Percentiles rank a stretch among this genome's conserved stretches.
Conservation (phyloP, 192 early-diverging fungal species). For the Phycomyces blakesleeanus region DNA sequence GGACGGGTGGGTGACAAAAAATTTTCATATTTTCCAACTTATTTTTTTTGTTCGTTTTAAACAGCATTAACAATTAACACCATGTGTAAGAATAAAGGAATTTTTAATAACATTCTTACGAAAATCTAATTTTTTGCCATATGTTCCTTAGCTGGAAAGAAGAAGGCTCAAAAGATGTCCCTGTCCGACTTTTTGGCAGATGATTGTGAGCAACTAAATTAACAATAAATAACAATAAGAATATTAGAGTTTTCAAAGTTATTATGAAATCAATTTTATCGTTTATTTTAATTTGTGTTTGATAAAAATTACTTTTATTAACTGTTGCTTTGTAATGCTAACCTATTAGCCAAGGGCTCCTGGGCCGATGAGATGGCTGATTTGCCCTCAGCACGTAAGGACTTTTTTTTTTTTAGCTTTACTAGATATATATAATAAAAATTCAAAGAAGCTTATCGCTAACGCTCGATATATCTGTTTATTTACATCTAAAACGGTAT, state of each 20-base stretch:
- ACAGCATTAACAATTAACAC: not conserved
- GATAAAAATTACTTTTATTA: not conserved
- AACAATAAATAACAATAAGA: conserved; percentile 19
- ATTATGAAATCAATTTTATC: no score
- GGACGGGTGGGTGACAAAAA: not conserved
- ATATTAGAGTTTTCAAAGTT: not conserved
- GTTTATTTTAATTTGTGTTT: not conserved
- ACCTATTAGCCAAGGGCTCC: conserved; percentile 51
- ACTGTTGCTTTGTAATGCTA: not conserved
- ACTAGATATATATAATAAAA: conserved; percentile 5
- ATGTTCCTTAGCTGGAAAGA: conserved; percentile 44
- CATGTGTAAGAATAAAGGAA: conserved; percentile 1
- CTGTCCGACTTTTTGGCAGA: conserved; percentile 79
- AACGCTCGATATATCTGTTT: not conserved
- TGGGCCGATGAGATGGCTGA: conserved; percentile 94
- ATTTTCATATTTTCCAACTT: not conserved
- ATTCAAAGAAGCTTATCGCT: conserved; percentile 1
- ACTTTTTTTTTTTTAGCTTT: conserved; percentile 17
- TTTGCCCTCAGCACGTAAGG: conserved; percentile 83
- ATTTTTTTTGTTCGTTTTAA: not conserved
- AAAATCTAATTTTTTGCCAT: not conserved
- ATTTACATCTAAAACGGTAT: not conserved
- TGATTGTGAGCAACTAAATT: conserved; percentile 43
- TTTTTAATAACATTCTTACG: not conserved
- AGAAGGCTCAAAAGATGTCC: conserved; percentile 88